Conservation (phyloP, 352 stramenopile species). For the Phytophthora tentaculata region DNA sequence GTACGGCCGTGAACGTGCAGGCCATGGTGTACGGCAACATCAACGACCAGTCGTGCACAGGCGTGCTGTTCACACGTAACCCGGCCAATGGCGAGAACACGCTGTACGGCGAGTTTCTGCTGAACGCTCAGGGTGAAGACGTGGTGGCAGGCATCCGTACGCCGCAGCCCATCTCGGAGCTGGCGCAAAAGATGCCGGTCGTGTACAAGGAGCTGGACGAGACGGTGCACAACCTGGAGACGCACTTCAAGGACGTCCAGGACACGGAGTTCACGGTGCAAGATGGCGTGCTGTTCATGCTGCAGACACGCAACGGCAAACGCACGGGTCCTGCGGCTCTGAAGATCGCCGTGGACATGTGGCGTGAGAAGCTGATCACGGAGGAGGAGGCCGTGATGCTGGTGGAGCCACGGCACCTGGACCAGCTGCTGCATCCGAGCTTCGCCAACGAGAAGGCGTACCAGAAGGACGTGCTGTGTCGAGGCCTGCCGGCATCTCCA, state of each 20-base stretch:
- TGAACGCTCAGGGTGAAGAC: constrained; percentile 33
- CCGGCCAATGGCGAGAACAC: constrained; percentile 32
- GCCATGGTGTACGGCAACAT: constrained; percentile 38
- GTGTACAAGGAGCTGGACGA: constrained; percentile 37
- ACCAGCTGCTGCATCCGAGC: constrained; percentile 32
- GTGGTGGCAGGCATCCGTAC: constrained; percentile 34
- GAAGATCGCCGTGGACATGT: constrained; percentile 37
- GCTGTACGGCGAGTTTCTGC: constrained; percentile 36
- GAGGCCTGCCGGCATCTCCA: constrained; percentile 26
- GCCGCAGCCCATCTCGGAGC: constrained; percentile 33
- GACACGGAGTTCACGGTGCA: constrained; percentile 36
- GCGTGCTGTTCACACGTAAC: constrained; percentile 36
- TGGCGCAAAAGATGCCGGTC: constrained; percentile 29
- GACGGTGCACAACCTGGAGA: constrained; percentile 36
- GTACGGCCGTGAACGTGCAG: constrained; percentile 34
- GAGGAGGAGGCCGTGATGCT: constrained; percentile 38
- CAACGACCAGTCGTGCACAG: constrained; percentile 32
- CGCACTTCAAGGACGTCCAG: constrained; percentile 37
- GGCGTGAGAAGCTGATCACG: constrained; percentile 37
- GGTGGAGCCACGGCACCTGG: constrained; percentile 32
- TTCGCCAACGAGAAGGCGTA: constrained; percentile 34
- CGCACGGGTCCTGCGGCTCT: constrained; percentile 25
- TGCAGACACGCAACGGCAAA: constrained; percentile 36
- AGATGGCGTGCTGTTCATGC: constrained; percentile 34
- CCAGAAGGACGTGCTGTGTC: constrained; percentile 30